Percentiles rank a stretch among this genome's conserved stretches.
Conservation (phyloP, 495 filamentous ascomycete species). For the Lophiotrema nucula region DNA sequence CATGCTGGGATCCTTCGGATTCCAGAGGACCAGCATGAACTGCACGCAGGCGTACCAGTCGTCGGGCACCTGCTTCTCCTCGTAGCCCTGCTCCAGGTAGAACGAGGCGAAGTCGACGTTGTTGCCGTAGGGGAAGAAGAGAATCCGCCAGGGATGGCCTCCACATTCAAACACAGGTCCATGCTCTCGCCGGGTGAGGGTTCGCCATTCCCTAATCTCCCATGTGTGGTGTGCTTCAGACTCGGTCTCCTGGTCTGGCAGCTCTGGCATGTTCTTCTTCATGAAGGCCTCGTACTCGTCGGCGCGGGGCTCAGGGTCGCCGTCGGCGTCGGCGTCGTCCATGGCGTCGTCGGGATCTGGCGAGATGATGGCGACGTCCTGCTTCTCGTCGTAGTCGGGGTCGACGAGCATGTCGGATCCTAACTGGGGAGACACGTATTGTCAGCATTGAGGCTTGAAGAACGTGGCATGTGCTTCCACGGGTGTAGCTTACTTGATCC, state of each 20-base stretch:
- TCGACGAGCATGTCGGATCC: conserved; percentile 58
- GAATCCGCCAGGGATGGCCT: conserved; percentile 87
- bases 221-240: conserved; percentile 74
- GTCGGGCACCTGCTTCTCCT: conserved; percentile 64
- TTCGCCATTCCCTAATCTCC: conserved; percentile 80
- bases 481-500: conserved; percentile 39
- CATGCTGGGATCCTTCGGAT: conserved; percentile 80
- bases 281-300: conserved; percentile 88
- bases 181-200: conserved; percentile 71
- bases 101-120: conserved; percentile 88
- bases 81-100: conserved; percentile 93
- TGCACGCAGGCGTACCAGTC: conserved; percentile 97
- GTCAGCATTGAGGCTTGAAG: conserved; percentile 9
- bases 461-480: conserved; percentile 44
- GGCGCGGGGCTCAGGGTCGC: conserved; percentile 55
- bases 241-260: conserved; percentile 69
- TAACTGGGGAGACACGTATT: conserved; percentile 38
- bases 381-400: conserved; percentile 65
- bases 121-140: conserved; percentile 94
- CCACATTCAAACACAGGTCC: conserved; percentile 85
- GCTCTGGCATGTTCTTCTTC: conserved; percentile 68
- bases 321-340: conserved; percentile 45
- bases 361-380: conserved; percentile 81
- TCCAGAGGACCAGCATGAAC: conserved; percentile 91
- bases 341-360: conserved; percentile 57